Base-by-base conservation (phyloP, 352 stramenopile genomes). In the Hyphochytrium catenoides region DNA sequence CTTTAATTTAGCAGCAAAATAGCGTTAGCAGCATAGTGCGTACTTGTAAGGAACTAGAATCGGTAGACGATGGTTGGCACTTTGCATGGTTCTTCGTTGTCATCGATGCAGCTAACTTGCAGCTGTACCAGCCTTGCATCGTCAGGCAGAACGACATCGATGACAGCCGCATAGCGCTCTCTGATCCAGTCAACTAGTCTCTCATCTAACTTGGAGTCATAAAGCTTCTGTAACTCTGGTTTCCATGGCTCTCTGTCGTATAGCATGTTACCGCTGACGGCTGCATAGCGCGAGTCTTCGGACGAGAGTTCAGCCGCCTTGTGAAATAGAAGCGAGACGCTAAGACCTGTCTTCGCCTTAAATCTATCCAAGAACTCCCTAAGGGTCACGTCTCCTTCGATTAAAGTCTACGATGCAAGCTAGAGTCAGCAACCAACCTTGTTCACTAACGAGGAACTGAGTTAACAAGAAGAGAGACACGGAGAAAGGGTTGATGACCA, bases 51-150 rank as follows among this genome's bases (percentile, higher is more conserved):
- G n/a, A n/a, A 21, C 14, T 40, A 6, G 14, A 43, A 43, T n/a
- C 36, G 36, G 55, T 65, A 82, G 39, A 82, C 59, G 41, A 82
- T 65, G n/a, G 63, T 79, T 21, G 68, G 68, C 28, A 82, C 66
- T 44, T 68, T 72, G 57, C 65, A 82, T 32, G 74, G 59, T 28
- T 73, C 65, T 26, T 54, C 65, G n/a, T 66, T 56, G 41, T 79
- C 65, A 42, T 82, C 65, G 41, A 63, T 74, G 52, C 68, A 82
- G 44, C 65, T 79, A 18, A 59, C 74, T 50, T 82, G 61, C 47
- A 82, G 57, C 51, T 61, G 54, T 40, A 79, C 68, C 51, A 77
- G 78, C n/a, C n/a, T n/a, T n/a, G n/a, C n/a, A n/a, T n/a, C n/a
- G n/a, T n/a, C n/a, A 54, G 73, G 74, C 43, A 63, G 65, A 45